phyloP scores from a whole-genome alignment of 768 basidiomycete genomes.

The Peribolospora kevripleyi region DNA sequence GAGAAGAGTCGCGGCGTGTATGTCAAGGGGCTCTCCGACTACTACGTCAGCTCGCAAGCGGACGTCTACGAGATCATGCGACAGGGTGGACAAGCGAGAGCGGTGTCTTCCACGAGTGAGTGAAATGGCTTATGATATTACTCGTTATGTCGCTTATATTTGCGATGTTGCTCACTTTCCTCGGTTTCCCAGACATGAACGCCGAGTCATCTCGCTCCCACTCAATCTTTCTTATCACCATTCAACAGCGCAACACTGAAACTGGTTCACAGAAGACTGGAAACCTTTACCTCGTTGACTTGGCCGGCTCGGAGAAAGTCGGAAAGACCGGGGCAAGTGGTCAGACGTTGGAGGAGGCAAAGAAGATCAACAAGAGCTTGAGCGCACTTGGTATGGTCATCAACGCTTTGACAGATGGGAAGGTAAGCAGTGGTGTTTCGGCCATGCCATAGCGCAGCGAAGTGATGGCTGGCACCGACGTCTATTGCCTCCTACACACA shows the following conservation, averaged over 20 bases:
- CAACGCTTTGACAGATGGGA: conserved; percentile 85
- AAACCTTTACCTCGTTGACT: conserved; percentile 87
- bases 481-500: conserved; percentile 17
- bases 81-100: conserved; percentile 71
- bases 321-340: conserved; percentile 98
- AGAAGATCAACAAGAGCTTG: conserved; percentile 98
- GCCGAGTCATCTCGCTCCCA: conserved; percentile 97
- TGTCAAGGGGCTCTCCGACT: conserved; percentile 89
- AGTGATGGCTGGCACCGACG: neutral
- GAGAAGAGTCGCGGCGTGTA: conserved; percentile 95
- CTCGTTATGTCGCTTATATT: neutral
- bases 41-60: conserved; percentile 81
- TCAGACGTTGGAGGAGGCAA: conserved; percentile 94
- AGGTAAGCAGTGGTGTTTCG: conserved; percentile 30
- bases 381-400: conserved; percentile 99
- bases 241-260: conserved; percentile 88
- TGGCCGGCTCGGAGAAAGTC: conserved; percentile 96
- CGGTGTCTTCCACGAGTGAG: conserved; percentile 82
- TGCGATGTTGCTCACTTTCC: neutral
- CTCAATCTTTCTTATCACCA: conserved; percentile 94
- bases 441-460: neutral
- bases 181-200: conserved; percentile 60
- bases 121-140: conserved; percentile 5
- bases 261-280: conserved; percentile 88
- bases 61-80: conserved; percentile 99